phyloP scores from a whole-genome alignment of 352 stramenopile genomes.

The Phytophthora sp. region DNA sequence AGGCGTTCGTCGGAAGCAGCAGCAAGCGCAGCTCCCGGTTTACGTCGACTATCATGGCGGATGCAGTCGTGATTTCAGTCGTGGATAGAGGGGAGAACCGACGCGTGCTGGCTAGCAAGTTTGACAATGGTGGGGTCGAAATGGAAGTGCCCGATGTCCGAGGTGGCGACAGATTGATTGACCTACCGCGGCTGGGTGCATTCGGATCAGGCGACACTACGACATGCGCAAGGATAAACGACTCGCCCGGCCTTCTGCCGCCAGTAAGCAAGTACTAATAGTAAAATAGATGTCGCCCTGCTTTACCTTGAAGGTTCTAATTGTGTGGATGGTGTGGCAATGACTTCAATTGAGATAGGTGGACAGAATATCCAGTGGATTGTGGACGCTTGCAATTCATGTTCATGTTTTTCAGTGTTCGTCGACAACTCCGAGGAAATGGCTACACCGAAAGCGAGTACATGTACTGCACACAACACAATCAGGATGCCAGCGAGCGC shows the following conservation, averaged over 20 bases:
- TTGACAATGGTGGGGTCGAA: background rate
- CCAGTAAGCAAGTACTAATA: background rate
- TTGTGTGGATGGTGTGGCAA: constrained; percentile 22
- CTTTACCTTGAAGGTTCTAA: constrained; percentile 21
- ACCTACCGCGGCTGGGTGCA: constrained; percentile 21
- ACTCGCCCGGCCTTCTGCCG: background rate
- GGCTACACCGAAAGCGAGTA: background rate
- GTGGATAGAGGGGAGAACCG: background rate
- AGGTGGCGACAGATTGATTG: constrained; percentile 13
- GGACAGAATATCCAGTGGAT: constrained; percentile 32
- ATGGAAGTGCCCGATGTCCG: constrained; percentile 13
- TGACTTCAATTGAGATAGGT: constrained; percentile 24
- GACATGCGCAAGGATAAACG: background rate
- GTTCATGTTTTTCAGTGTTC: constrained; percentile 10
- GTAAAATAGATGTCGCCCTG: constrained; percentile 19
- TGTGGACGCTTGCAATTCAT: constrained; percentile 19
- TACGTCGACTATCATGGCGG: constrained; percentile 28
- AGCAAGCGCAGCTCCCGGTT: constrained; percentile 9
- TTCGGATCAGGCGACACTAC: constrained; percentile 17
- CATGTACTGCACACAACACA: background rate
- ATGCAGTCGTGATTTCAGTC: background rate
- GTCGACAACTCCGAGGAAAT: constrained; percentile 4
- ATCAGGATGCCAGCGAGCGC: background rate
- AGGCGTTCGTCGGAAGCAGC: constrained; percentile 10
- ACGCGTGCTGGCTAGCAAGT: background rate